Conservation (phyloP, 1,284 basidiomycete genomes). For the Puccinia triticina region DNA sequence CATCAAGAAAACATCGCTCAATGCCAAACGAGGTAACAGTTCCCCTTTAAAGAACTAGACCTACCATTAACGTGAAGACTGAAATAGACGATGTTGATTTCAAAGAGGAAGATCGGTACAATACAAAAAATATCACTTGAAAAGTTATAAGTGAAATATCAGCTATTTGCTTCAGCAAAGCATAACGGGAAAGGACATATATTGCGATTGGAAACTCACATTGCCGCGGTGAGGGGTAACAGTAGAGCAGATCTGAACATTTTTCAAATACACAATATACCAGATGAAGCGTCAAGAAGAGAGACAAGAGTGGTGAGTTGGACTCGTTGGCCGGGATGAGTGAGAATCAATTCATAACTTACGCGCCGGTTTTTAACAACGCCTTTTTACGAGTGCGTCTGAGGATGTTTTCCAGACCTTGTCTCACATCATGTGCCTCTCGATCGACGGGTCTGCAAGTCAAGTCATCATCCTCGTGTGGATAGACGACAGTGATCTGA, state of each 20-base stretch:
- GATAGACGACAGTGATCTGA: conserved; percentile 44
- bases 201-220: conserved; percentile 25
- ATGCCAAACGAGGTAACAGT: too few relatives aligned
- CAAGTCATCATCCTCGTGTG: conserved; percentile 39
- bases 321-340: background rate
- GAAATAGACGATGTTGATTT: conserved; percentile 50
- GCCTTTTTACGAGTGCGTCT: conserved; percentile 18
- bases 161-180: background rate
- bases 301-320: background rate
- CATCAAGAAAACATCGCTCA: too few relatives aligned
- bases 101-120: conserved; percentile 43
- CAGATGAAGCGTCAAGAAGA: background rate
- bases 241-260: conserved; percentile 20
- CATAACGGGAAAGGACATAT: background rate
- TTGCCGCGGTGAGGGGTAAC: conserved; percentile 41
- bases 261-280: too few relatives aligned
- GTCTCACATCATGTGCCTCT: conserved; percentile 19
- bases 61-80: conserved; percentile 46
- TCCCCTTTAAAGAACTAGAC: too few relatives aligned
- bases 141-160: background rate
- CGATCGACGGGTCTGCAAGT: conserved; percentile 6
- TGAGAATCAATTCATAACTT: background rate
- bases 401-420: conserved; percentile 39
- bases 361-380: conserved; percentile 34
- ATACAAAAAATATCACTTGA: conserved; percentile 42